Percentiles rank a stretch among this genome's conserved stretches.
Evolutionary conservation across 441 rosid species (phyloP).

Genomic region (Brassica balearica): DNA sequence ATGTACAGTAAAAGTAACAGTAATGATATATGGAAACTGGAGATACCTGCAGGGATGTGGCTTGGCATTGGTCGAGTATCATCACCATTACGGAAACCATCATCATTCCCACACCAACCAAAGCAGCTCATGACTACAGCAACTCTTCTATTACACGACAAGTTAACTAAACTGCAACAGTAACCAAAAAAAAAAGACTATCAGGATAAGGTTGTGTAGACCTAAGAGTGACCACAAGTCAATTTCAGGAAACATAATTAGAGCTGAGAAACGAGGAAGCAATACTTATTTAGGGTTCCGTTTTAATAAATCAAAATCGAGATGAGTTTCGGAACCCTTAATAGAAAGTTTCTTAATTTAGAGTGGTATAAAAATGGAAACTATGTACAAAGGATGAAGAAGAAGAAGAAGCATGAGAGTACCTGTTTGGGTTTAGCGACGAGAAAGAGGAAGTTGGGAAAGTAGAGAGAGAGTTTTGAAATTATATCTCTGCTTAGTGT

Average conservation of each 20-base stretch:
- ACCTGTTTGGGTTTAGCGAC: neutral
- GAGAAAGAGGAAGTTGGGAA: neutral
- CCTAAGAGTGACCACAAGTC: slow-evolving; percentile 6
- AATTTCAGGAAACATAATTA: neutral
- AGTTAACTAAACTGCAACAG: slow-evolving; percentile 8
- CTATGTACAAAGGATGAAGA: neutral
- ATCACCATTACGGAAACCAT: slow-evolving; percentile 42
- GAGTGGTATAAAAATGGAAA: neutral
- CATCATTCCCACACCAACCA: slow-evolving; percentile 53
- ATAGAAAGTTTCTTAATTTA: neutral
- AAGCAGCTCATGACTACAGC: slow-evolving; percentile 53
- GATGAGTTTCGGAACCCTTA: neutral
- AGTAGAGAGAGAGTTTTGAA: neutral
- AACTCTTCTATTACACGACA: slow-evolving; percentile 29
- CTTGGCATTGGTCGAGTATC: slow-evolving; percentile 41
- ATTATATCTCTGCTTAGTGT: neutral
- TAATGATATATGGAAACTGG: neutral
- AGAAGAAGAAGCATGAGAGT: neutral
- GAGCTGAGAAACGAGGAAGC: neutral
- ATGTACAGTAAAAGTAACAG: neutral
- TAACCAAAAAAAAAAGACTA: neutral
- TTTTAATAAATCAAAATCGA: neutral
- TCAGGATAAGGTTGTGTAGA: neutral
- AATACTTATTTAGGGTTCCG: neutral
- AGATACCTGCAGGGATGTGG: slow-evolving; percentile 47